Evolutionary conservation across 179 eudicot species (phyloP).

Genomic region (Actinidia polygama): DNA sequence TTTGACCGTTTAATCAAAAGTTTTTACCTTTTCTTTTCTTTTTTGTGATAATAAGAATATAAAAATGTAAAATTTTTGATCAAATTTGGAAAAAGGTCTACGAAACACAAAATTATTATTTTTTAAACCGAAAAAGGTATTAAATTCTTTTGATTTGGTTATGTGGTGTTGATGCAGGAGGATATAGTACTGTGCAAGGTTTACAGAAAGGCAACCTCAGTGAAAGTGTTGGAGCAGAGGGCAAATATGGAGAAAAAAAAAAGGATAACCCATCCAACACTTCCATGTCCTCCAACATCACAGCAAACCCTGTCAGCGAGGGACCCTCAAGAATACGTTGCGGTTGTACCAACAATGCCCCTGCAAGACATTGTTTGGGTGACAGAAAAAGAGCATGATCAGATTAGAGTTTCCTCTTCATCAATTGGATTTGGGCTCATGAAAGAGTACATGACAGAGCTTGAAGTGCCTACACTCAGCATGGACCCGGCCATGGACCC

Average conservation of each 20-base stretch:
- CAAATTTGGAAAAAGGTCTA: background rate
- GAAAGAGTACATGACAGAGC: conserved; percentile 42
- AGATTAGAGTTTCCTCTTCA: conserved; percentile 22
- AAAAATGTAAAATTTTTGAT: conserved; percentile 5
- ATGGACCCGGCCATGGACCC: conserved; percentile 61
- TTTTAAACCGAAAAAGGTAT: background rate
- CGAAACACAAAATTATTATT: too few relatives aligned
- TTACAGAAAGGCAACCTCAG: conserved; percentile 71
- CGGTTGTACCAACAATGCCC: conserved; percentile 13
- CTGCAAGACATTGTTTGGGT: background rate
- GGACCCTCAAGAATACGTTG: conserved; percentile 29
- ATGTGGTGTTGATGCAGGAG: conserved; percentile 7
- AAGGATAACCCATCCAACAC: conserved; percentile 20
- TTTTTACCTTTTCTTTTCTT: background rate
- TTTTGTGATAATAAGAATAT: too few relatives aligned
- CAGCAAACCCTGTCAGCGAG: too few relatives aligned
- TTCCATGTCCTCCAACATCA: conserved; percentile 43
- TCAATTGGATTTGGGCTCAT: too few relatives aligned
- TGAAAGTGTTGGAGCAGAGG: conserved; percentile 69
- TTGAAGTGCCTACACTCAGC: conserved; percentile 50
- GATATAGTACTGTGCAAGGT: conserved; percentile 71
- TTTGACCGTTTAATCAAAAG: background rate
- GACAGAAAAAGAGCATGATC: background rate
- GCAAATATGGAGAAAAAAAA: conserved; percentile 63
- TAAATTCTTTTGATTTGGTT: background rate